Base-by-base conservation (phyloP, 2,329 filamentous ascomycete species). In the Talaromyces verruculosus region DNA sequence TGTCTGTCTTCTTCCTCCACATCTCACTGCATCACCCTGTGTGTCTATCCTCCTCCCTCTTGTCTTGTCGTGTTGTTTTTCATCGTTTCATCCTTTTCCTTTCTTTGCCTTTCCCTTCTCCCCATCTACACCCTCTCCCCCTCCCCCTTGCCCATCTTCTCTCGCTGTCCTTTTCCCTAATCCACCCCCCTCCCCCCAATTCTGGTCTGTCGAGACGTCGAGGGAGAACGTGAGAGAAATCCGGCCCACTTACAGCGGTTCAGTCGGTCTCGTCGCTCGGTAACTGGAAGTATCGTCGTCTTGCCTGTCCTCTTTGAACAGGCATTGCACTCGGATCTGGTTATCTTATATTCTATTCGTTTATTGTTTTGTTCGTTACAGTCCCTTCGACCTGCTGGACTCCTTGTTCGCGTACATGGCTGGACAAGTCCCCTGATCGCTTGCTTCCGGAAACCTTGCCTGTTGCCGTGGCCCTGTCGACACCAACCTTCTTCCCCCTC, bases 41-140 rank as follows among this genome's bases (percentile, higher is more conserved):
- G 74, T 78, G 77, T 72, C 71, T 74, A 71, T 72, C 73, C 71
- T 69, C 70, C 72, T 71, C 63, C 68, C 72, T 71, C 63, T 68
- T 68, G 63, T 67, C 67, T 55, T 61, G 61, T 67, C 60, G 68
- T 68, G 43, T 37, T 49, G 59, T 51, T 47, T 45, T 43, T n/a
- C 60, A 35, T 51, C 41, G 41, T 51, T 28, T 39, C 60, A 41
- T 63, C 43, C 43, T 62, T 47, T 63, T 51, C 6, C 51, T 41
- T 53, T 28, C 33, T 33, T 67, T 68, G 64, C 67, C 65, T 66
- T 66, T 68, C 67, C 68, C 68, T 65, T 67, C 65, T 66, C 65
- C 68, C 68, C 45, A 39, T 41, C 41, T 25, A 58, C 45, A 63
- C 67, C 61, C 59, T 69, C 69, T 65, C 62, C 61, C 39, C 28